Conservation (phyloP, 202 grass and related monocot genomes). For the Elaeis oleifera region DNA sequence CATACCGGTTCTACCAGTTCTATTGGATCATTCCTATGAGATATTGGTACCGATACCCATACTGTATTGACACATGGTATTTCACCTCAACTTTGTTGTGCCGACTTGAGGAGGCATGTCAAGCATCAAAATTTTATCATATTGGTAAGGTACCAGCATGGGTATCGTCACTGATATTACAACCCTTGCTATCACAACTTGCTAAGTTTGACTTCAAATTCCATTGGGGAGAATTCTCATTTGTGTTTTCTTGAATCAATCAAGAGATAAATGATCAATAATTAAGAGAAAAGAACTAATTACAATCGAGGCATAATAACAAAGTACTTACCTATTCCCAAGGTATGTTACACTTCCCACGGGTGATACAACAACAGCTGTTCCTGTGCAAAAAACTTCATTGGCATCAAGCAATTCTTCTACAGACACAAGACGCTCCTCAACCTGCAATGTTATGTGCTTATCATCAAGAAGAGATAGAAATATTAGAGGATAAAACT, state of each 20-base stretch:
- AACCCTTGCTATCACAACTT: no score
- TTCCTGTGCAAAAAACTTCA: slow-evolving; percentile 93
- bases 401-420: slow-evolving; percentile 71
- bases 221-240: no score
- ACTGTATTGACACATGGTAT: no score
- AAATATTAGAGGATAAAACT: no score
- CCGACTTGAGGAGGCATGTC: neutral
- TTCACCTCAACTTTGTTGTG: neutral
- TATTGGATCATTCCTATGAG: no score
- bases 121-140: neutral
- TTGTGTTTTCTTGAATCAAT: no score
- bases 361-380: slow-evolving; percentile 73
- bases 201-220: no score
- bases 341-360: slow-evolving; percentile 64
- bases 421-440: slow-evolving; percentile 49
- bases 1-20: no score
- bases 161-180: no score
- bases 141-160: neutral
- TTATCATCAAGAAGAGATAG: no score
- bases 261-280: no score
- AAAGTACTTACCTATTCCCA: slow-evolving; percentile 44
- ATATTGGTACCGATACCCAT: no score
- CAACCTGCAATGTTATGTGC: slow-evolving; percentile 35
- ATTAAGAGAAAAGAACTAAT: neutral
- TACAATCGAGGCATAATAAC: neutral